These are phyloP conservation scores for Torulaspora franciscae DNA, from an alignment of 805 yeast species.

Conservation along the genomic window DNA sequence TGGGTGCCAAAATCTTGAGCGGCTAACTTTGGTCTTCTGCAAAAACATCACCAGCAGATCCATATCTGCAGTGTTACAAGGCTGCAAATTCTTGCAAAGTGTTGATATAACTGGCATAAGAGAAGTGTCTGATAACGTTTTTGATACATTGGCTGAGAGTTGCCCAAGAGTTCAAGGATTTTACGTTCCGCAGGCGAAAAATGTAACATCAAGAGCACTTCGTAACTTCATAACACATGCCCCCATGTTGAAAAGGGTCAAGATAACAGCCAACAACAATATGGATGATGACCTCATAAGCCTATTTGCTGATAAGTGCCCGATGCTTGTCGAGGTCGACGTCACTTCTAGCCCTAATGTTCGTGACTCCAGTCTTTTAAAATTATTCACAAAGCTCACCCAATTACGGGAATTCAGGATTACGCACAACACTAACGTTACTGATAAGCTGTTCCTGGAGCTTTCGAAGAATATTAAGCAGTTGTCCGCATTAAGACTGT, in stretches of 20 bases:
- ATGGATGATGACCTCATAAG: constrained; percentile 61
- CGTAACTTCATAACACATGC: constrained; percentile 55
- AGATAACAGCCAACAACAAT: constrained; percentile 64
- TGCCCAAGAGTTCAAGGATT: constrained; percentile 83
- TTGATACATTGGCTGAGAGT: constrained; percentile 58
- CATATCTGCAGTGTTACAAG: constrained; percentile 55
- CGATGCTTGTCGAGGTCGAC: constrained; percentile 82
- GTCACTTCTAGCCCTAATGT: constrained; percentile 75
- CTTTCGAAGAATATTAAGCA: constrained; percentile 33
- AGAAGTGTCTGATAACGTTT: constrained; percentile 63
- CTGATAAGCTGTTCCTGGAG: constrained; percentile 55
- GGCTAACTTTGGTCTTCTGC: constrained; percentile 83
- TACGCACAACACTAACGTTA: constrained; percentile 62
- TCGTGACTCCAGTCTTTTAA: constrained; percentile 56
- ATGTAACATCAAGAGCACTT: constrained; percentile 64
- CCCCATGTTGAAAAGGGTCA: constrained; percentile 73
- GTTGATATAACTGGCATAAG: constrained; percentile 81
- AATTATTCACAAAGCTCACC: constrained; percentile 55
- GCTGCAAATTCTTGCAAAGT: constrained; percentile 70
- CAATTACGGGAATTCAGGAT: constrained; percentile 81
- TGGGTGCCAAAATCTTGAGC: constrained; percentile 72
- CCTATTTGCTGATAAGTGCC: constrained; percentile 64
- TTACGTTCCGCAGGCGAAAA: constrained; percentile 78
- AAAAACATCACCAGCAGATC: constrained; percentile 54
- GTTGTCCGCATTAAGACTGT: constrained; percentile 62